Evolutionary conservation across 2,329 filamentous ascomycete species (phyloP).

Genomic region (Colletotrichum limetticola): DNA sequence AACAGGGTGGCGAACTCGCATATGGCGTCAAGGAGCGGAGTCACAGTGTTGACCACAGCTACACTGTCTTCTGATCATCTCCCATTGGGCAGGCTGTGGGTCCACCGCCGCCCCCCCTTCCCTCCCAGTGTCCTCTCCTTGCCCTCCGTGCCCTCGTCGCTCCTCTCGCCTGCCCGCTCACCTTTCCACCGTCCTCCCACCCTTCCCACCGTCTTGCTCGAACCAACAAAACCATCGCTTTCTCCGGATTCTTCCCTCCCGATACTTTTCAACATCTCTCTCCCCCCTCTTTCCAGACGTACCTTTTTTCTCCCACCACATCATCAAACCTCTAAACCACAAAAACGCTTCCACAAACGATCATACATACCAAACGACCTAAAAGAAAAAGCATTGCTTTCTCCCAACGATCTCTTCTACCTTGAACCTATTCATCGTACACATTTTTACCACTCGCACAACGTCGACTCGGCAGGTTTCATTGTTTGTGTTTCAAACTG

Average conservation of each 20-base stretch:
- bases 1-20: conserved; percentile 32
- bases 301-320: conserved; percentile 7
- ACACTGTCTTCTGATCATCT: conserved; percentile 29
- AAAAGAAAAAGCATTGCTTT: conserved; percentile 13
- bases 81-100: conserved; percentile 31
- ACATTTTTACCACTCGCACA: conserved; percentile 15
- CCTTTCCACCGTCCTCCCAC: conserved; percentile 25
- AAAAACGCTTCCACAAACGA: conserved; percentile 1
- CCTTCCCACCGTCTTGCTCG: conserved; percentile 25
- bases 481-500: conserved; percentile 33
- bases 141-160: conserved; percentile 32
- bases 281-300: conserved; percentile 30
- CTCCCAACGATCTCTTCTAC: neutral
- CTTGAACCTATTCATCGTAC: neutral
- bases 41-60: conserved; percentile 1
- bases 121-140: conserved; percentile 25
- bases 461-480: conserved; percentile 34
- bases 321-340: conserved; percentile 5
- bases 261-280: conserved; percentile 32
- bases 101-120: conserved; percentile 15
- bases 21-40: conserved; percentile 35
- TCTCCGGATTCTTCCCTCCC: conserved; percentile 30
- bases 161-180: conserved; percentile 28
- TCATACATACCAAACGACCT: neutral
- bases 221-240: conserved; percentile 37